Conservation (phyloP, 202 grass and related monocot species). For the Tripidium arundinaceum region DNA sequence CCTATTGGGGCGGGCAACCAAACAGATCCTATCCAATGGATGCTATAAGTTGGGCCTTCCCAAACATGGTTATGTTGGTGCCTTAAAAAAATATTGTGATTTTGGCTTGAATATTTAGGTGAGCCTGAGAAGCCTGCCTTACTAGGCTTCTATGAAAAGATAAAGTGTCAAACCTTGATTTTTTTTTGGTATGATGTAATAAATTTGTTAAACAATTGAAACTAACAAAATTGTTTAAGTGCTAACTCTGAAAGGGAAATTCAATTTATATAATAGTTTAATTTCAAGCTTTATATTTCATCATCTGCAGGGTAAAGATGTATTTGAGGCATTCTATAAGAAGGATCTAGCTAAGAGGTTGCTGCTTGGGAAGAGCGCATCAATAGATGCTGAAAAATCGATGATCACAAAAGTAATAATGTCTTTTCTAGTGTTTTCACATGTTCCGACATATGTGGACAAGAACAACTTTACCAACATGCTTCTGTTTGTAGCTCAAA, state of each 20-base stretch:
- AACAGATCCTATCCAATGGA: background rate
- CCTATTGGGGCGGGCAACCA: background rate
- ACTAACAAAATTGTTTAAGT: background rate
- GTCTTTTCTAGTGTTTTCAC: background rate
- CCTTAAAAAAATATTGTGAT: background rate
- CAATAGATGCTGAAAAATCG: slow-evolving; percentile 98
- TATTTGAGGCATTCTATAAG: slow-evolving; percentile 99
- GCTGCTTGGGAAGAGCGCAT: slow-evolving; percentile 97
- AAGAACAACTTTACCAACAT: slow-evolving; percentile 30
- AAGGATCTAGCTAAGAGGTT: slow-evolving; percentile 99
- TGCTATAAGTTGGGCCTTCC: background rate
- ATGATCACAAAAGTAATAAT: slow-evolving; percentile 96
- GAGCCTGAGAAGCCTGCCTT: background rate
- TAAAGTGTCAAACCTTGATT: background rate
- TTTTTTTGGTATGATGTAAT: background rate
- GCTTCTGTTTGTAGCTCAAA: slow-evolving; percentile 79
- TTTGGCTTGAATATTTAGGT: background rate
- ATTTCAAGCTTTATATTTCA: slow-evolving; percentile 17
- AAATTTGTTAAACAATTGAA: background rate
- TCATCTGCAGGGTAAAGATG: slow-evolving; percentile 88
- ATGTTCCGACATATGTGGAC: slow-evolving; percentile 19
- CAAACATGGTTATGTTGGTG: background rate
- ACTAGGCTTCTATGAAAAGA: background rate
- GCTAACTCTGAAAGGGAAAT: background rate
- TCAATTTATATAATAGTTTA: slow-evolving; percentile 14